A percentile compares a stretch with the other conserved stretches of the same genome.
Conservation (phyloP, 2,329 filamentous ascomycete genomes). For the Alternaria panax region DNA sequence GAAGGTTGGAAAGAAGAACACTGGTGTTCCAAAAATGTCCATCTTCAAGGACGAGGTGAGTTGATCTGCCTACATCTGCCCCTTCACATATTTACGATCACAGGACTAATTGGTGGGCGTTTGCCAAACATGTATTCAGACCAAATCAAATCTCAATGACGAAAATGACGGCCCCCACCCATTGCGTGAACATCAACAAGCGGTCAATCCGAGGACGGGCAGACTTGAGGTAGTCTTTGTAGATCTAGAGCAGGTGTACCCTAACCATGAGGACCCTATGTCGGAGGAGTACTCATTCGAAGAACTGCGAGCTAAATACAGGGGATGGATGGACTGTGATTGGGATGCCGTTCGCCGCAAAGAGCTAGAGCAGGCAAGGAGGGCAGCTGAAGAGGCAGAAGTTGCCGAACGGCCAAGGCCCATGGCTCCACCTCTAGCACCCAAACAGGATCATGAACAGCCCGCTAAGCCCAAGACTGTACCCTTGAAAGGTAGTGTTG, state of each 20-base stretch:
- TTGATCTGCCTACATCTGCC: conserved; percentile 46
- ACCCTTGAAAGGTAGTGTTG: conserved; percentile 46
- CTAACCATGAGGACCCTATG: conserved; percentile 70
- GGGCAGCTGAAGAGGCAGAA: conserved; percentile 25
- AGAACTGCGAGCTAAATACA: conserved; percentile 80
- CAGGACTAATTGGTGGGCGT: conserved; percentile 85
- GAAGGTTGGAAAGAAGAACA: conserved; percentile 84
- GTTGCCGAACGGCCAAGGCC: conserved; percentile 20
- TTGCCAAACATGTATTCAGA: conserved; percentile 61
- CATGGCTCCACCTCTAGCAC: conserved; percentile 24
- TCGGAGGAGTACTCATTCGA: conserved; percentile 87
- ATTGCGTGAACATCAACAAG: conserved; percentile 80
- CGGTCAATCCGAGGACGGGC: conserved; percentile 81
- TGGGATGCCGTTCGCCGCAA: conserved; percentile 55
- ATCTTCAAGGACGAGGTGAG: conserved; percentile 97
- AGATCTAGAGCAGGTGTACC: conserved; percentile 84
- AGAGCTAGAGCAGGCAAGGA: conserved; percentile 38
- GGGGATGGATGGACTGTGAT: conserved; percentile 69
- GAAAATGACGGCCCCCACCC: conserved; percentile 61
- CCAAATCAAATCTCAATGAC: conserved; percentile 48
- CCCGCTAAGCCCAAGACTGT: conserved; percentile 34
- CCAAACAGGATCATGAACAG: conserved; percentile 26
- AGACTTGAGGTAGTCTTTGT: conserved; percentile 88
- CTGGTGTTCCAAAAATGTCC: conserved; percentile 78
- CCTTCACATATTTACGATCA: conserved; percentile 51